Evolutionary conservation across 192 early-diverging fungal genomes (phyloP).

Genomic region (Podila epicladia): DNA sequence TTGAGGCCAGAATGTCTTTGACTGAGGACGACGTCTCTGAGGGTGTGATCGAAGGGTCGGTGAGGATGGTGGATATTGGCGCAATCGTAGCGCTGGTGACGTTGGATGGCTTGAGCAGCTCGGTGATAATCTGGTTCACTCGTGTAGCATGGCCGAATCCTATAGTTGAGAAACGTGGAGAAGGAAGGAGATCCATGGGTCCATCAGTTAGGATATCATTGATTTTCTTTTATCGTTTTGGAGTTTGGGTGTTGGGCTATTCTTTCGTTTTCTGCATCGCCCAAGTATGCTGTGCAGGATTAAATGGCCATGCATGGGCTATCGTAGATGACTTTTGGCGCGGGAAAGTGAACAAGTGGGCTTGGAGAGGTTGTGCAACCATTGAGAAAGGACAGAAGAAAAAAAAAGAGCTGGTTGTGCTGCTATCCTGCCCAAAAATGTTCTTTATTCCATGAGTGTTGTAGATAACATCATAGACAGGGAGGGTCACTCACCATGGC

Average conservation of each 20-base stretch:
- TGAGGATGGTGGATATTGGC: background rate
- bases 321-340: no score
- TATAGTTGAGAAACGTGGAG: constrained; percentile 4
- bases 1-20: background rate
- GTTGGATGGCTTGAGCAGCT: constrained; percentile 38
- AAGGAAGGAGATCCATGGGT: constrained; percentile 1
- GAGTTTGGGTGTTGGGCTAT: constrained; percentile 8
- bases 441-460: no score
- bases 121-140: constrained; percentile 62
- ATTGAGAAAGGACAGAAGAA: no score
- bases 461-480: background rate
- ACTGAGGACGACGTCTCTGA: background rate
- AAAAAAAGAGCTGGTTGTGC: no score
- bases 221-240: no score
- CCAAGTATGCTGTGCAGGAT: background rate
- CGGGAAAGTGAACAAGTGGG: no score
- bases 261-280: background rate
- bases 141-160: constrained; percentile 68
- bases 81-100: background rate
- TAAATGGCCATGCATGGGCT: no score
- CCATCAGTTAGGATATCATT: background rate
- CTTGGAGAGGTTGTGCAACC: no score
- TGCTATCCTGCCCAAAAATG: no score
- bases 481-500: constrained; percentile 50
- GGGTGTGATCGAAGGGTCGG: background rate